Evolutionary conservation across 495 filamentous ascomycete genomes (phyloP).

Genomic region (Durotheca rogersii): DNA sequence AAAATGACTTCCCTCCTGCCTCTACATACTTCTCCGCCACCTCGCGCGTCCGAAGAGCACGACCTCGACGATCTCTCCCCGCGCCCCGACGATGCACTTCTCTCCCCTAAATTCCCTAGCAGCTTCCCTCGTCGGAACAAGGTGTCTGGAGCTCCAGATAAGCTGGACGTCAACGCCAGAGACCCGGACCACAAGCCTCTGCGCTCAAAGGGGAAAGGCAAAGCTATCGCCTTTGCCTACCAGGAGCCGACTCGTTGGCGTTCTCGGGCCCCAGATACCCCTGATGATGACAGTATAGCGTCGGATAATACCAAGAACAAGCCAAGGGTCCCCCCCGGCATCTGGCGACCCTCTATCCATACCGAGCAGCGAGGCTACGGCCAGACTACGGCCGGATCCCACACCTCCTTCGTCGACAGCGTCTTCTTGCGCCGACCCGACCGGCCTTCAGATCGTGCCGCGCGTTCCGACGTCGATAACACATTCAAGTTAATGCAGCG

Average conservation of each 20-base stretch:
- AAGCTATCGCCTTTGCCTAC: slow-evolving; percentile 29
- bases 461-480: slow-evolving; percentile 22
- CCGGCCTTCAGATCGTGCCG: slow-evolving; percentile 10
- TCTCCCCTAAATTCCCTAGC: slow-evolving; percentile 15
- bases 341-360: slow-evolving; percentile 26
- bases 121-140: background rate
- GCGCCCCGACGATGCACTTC: slow-evolving; percentile 39
- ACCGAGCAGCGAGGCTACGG: slow-evolving; percentile 12
- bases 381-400: slow-evolving; percentile 2
- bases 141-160: background rate
- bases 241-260: slow-evolving; percentile 16
- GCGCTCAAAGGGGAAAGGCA: slow-evolving; percentile 23
- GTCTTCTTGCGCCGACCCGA: slow-evolving; percentile 29
- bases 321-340: slow-evolving; percentile 14
- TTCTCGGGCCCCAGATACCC: slow-evolving; percentile 6
- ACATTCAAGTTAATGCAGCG: slow-evolving; percentile 46
- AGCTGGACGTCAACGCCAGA: background rate
- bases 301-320: slow-evolving; percentile 1
- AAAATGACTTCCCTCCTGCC: slow-evolving; percentile 29
- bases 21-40: slow-evolving; percentile 24
- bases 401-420: slow-evolving; percentile 30
- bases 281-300: background rate
- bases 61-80: slow-evolving; percentile 46
- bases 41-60: slow-evolving; percentile 36
- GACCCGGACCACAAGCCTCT: background rate